These are phyloP conservation scores for Smithsoniella earleae DNA, from an alignment of 163 green algal species.

Conservation along the genomic window DNA sequence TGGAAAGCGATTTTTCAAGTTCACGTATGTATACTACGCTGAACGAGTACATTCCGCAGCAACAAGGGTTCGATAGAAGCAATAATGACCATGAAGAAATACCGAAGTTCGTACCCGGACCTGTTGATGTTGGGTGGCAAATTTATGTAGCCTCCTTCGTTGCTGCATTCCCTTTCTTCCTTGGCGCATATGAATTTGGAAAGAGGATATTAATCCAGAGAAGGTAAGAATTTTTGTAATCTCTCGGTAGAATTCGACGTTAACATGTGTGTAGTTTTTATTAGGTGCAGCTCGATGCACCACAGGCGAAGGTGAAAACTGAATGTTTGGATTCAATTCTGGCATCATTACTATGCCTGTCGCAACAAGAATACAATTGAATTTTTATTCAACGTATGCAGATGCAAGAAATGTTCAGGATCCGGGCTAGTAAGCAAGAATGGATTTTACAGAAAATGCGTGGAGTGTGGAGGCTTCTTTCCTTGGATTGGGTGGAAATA, in stretches of 20 bases:
- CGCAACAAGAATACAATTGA: no score
- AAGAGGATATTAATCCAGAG: slow-evolving; percentile 55
- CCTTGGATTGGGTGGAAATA: slow-evolving; percentile 53
- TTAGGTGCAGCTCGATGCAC: neutral
- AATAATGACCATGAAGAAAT: no score
- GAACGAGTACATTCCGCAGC: no score
- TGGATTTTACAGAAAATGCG: slow-evolving; percentile 44
- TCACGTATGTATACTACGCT: no score
- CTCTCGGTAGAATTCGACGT: no score
- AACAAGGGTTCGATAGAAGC: no score
- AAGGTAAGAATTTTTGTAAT: no score
- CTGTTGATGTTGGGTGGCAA: slow-evolving; percentile 37
- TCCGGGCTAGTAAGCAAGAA: slow-evolving; percentile 43
- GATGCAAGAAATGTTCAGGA: slow-evolving; percentile 50
- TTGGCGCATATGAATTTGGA: slow-evolving; percentile 55
- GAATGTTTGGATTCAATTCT: neutral
- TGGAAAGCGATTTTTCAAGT: no score
- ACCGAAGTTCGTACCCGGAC: slow-evolving; percentile 7
- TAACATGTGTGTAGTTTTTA: neutral
- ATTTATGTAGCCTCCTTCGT: slow-evolving; percentile 47
- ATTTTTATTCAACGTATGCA: slow-evolving; percentile 59
- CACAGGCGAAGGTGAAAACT: neutral
- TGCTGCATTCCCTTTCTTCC: slow-evolving; percentile 49
- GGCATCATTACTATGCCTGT: no score
- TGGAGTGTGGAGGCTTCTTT: slow-evolving; percentile 58